Evolutionary conservation across 2,329 filamentous ascomycete genomes (phyloP).

Genomic region (Clarireedia homoeocarpa): DNA sequence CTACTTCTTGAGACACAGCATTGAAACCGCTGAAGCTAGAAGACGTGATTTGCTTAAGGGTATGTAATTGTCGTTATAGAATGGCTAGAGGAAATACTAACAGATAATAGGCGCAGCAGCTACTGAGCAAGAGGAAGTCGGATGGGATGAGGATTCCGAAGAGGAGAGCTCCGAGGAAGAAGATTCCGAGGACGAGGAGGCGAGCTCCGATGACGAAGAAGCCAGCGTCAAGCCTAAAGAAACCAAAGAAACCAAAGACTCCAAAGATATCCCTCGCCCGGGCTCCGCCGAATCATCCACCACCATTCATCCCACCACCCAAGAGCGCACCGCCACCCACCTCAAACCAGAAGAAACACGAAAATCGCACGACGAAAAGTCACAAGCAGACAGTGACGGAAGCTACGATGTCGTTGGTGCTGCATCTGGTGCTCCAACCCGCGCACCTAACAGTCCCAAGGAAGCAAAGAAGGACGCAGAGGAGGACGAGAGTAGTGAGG

Average conservation of each 20-base stretch:
- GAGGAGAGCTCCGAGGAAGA: neutral
- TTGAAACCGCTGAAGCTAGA: slow-evolving; percentile 87
- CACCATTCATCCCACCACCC: slow-evolving; percentile 48
- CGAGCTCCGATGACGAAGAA: neutral
- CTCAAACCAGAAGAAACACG: slow-evolving; percentile 60
- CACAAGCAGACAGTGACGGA: slow-evolving; percentile 84
- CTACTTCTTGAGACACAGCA: slow-evolving; percentile 86
- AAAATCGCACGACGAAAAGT: slow-evolving; percentile 80
- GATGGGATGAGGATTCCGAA: slow-evolving; percentile 49
- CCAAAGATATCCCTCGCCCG: slow-evolving; percentile 34
- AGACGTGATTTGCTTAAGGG: slow-evolving; percentile 86
- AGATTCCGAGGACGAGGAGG: neutral
- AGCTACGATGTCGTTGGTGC: slow-evolving; percentile 91
- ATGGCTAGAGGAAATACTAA: neutral
- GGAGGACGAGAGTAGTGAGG: slow-evolving; percentile 55
- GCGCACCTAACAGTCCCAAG: slow-evolving; percentile 62
- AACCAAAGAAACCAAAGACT: slow-evolving; percentile 28
- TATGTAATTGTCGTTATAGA: slow-evolving; percentile 36
- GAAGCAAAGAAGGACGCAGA: slow-evolving; percentile 39
- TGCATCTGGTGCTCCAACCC: slow-evolving; percentile 67
- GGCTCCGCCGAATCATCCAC: slow-evolving; percentile 49
- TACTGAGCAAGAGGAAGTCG: slow-evolving; percentile 53
- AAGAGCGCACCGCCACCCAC: slow-evolving; percentile 20
- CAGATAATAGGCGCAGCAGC: slow-evolving; percentile 44
- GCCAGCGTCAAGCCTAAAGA: neutral